Conservation (phyloP, 805 yeast species). For the Cyberlindnera mycetangii region DNA sequence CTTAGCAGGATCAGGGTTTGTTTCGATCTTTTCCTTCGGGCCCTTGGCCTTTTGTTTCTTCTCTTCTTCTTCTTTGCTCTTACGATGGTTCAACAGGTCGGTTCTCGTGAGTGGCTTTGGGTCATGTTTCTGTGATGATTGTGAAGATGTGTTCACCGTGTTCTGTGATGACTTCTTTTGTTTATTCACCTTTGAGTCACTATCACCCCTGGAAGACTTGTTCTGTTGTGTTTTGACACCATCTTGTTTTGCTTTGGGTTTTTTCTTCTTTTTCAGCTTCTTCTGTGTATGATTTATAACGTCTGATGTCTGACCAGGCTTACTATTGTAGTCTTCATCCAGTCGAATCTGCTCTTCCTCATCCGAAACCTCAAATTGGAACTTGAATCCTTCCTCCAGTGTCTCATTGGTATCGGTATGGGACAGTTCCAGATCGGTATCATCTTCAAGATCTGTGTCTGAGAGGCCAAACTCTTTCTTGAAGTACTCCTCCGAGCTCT, state of each 20-base stretch:
- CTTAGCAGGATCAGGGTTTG: background rate
- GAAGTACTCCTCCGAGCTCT: conserved; percentile 9
- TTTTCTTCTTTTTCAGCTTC: background rate
- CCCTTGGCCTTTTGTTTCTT: background rate
- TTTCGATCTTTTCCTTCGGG: background rate
- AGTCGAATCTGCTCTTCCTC: conserved; percentile 20
- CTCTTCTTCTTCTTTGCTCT: background rate
- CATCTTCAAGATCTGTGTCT: conserved; percentile 5
- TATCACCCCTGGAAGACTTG: background rate
- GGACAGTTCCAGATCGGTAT: background rate
- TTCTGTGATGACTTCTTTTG: background rate
- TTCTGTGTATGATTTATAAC: background rate
- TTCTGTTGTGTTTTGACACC: background rate
- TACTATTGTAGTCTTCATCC: conserved; percentile 9
- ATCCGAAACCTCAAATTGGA: conserved; percentile 14
- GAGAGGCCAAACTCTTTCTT: conserved; percentile 9
- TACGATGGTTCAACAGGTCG: conserved; percentile 2
- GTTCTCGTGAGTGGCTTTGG: conserved; percentile 10
- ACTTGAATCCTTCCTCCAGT: conserved; percentile 3
- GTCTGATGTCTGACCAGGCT: background rate
- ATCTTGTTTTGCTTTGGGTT: background rate
- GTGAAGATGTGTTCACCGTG: background rate
- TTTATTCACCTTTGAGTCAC: background rate
- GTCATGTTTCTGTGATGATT: background rate
- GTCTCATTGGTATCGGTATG: background rate